Evolutionary conservation across 2,329 filamentous ascomycete genomes (phyloP).

Genomic region (Aspergillus sp.): DNA sequence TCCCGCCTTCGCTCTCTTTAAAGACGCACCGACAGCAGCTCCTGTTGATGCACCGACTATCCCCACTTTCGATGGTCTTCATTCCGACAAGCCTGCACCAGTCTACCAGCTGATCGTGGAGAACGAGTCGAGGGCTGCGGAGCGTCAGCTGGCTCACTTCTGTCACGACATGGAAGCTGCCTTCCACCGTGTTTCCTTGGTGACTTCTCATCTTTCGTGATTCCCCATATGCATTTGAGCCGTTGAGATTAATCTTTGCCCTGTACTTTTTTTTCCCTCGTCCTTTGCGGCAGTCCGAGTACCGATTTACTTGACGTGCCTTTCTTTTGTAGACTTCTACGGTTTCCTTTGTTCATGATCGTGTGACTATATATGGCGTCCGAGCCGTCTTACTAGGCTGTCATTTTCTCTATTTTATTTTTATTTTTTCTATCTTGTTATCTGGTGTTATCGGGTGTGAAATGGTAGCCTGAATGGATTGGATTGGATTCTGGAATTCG

Average conservation of each 20-base stretch:
- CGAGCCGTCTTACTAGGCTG: neutral
- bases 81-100: constrained; percentile 62
- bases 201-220: constrained; percentile 41
- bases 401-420: constrained; percentile 7
- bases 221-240: constrained; percentile 25
- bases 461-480: neutral
- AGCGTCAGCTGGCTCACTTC: constrained; percentile 34
- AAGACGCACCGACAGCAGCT: constrained; percentile 48
- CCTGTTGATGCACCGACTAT: constrained; percentile 23
- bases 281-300: constrained; percentile 2
- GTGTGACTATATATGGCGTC: constrained; percentile 18
- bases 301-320: constrained; percentile 9
- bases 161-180: constrained; percentile 42
- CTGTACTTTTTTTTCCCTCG: constrained; percentile 11
- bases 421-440: constrained; percentile 8
- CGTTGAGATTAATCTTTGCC: constrained; percentile 12
- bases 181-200: constrained; percentile 38
- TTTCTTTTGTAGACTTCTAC: constrained; percentile 16
- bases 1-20: constrained; percentile 47
- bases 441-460: constrained; percentile 2
- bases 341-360: constrained; percentile 24
- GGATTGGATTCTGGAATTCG: constrained; percentile 1
- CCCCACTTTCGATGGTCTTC: constrained; percentile 50
- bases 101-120: constrained; percentile 64
- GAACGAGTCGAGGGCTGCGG: constrained; percentile 22